These are phyloP conservation scores for Populus pruinosa DNA, from an alignment of 345 rosid species.

Conservation along the genomic window DNA sequence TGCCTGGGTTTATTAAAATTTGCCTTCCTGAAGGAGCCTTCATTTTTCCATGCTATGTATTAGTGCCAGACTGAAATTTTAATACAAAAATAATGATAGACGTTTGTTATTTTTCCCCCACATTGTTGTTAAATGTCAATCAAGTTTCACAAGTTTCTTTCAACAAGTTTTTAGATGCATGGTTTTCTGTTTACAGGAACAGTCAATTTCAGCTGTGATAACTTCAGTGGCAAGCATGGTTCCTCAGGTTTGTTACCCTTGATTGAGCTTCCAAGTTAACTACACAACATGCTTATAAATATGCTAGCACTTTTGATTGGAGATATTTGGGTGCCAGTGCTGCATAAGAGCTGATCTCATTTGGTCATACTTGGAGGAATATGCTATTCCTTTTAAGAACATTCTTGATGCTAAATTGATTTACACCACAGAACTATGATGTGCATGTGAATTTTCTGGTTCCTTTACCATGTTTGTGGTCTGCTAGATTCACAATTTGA, in stretches of 20 bases:
- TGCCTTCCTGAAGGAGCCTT: background rate
- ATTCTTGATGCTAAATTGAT: background rate
- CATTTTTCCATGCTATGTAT: background rate
- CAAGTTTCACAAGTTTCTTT: background rate
- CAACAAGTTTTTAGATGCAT: background rate
- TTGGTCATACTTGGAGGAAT: background rate
- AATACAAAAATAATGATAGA: background rate
- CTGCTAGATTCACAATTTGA: background rate
- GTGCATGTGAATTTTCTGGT: background rate
- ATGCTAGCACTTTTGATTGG: background rate
- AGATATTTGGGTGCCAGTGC: background rate
- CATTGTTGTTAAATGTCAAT: background rate
- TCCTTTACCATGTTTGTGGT: background rate
- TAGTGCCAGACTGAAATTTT: constrained; percentile 1
- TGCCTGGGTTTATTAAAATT: background rate
- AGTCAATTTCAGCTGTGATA: constrained; percentile 81
- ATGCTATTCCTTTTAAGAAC: background rate
- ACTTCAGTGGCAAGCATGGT: constrained; percentile 83
- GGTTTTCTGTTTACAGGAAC: constrained; percentile 53
- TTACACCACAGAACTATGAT: background rate
- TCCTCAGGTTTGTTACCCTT: constrained; percentile 62
- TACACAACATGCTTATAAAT: background rate
- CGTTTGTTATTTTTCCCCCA: too few species aligned
- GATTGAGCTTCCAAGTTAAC: constrained; percentile 7
- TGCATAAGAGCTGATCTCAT: background rate